Conservation (phyloP, 2,329 filamentous ascomycete species). For the Aspergillus floridensis region DNA sequence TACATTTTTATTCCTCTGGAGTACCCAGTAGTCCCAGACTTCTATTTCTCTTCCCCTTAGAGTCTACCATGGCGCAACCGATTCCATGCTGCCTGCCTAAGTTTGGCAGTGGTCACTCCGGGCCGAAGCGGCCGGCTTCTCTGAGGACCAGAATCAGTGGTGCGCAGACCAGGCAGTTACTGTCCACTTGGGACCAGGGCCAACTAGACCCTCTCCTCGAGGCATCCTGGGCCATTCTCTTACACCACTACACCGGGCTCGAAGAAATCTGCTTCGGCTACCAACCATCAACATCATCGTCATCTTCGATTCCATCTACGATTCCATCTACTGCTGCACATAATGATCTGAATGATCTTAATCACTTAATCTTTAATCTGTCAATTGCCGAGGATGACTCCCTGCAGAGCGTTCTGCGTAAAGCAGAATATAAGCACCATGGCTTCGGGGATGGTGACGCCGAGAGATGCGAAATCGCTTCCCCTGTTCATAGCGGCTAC, state of each 20-base stretch:
- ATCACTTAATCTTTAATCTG: slow-evolving; percentile 25
- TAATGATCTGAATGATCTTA: slow-evolving; percentile 6
- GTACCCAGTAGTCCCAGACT: not conserved
- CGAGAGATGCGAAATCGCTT: slow-evolving; percentile 11
- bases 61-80: slow-evolving; percentile 28
- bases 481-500: slow-evolving; percentile 16
- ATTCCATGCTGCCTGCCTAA: slow-evolving; percentile 35
- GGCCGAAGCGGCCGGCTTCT: slow-evolving; percentile 35
- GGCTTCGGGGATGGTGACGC: slow-evolving; percentile 6
- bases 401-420: slow-evolving; percentile 29
- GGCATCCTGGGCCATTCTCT: slow-evolving; percentile 47
- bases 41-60: not conserved
- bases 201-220: slow-evolving; percentile 33
- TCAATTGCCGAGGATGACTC: slow-evolving; percentile 30
- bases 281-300: slow-evolving; percentile 28
- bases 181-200: slow-evolving; percentile 30
- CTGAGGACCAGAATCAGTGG: slow-evolving; percentile 32
- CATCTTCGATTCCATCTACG: slow-evolving; percentile 5
- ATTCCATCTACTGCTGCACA: slow-evolving; percentile 10
- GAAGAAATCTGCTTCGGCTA: slow-evolving; percentile 51
- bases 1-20: not conserved
- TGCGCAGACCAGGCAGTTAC: slow-evolving; percentile 29
- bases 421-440: slow-evolving; percentile 16
- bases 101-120: slow-evolving; percentile 30
- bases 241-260: slow-evolving; percentile 47